Evolutionary conservation across 805 yeast genomes (phyloP).

Genomic region (Peterozyma toletana): DNA sequence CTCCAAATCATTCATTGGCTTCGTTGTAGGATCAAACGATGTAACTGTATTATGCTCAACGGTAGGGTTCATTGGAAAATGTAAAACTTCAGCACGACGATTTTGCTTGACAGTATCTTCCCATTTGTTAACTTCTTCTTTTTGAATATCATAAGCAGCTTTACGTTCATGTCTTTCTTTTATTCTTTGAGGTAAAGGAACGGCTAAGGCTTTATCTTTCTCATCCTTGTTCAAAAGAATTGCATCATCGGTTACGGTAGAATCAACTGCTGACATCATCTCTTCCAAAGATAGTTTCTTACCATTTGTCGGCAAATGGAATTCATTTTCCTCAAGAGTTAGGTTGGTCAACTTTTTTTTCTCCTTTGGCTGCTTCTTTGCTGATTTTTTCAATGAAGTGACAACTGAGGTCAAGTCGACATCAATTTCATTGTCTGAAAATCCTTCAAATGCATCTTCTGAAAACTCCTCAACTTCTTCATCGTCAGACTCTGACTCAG

Average conservation of each 20-base stretch:
- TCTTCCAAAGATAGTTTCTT: conserved; percentile 58
- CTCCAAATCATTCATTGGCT: conserved; percentile 58
- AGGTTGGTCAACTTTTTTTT: conserved; percentile 43
- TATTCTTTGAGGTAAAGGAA: conserved; percentile 81
- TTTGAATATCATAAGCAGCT: conserved; percentile 87
- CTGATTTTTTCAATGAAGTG: conserved; percentile 28
- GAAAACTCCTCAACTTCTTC: conserved; percentile 13
- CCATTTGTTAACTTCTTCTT: conserved; percentile 85
- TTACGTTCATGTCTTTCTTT: conserved; percentile 79
- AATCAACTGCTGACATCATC: conserved; percentile 63
- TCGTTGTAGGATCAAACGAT: conserved; percentile 43
- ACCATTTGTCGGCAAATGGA: conserved; percentile 54
- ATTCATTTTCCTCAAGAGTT: conserved; percentile 61
- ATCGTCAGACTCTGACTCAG: conserved; percentile 16
- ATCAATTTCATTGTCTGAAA: conserved; percentile 41
- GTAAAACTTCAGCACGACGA: conserved; percentile 77
- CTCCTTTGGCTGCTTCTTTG: conserved; percentile 25
- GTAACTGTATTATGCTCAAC: conserved; percentile 41
- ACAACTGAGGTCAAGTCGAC: conserved; percentile 45
- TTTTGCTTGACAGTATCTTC: conserved; percentile 71
- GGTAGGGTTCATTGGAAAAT: conserved; percentile 56
- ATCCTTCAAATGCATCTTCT: conserved; percentile 13
- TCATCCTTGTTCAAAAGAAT: conserved; percentile 33
- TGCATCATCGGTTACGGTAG: conserved; percentile 42
- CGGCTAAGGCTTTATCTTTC: conserved; percentile 46